phyloP scores from a whole-genome alignment of 2,329 filamentous ascomycete genomes.

The Chaetothyriales sp. region DNA sequence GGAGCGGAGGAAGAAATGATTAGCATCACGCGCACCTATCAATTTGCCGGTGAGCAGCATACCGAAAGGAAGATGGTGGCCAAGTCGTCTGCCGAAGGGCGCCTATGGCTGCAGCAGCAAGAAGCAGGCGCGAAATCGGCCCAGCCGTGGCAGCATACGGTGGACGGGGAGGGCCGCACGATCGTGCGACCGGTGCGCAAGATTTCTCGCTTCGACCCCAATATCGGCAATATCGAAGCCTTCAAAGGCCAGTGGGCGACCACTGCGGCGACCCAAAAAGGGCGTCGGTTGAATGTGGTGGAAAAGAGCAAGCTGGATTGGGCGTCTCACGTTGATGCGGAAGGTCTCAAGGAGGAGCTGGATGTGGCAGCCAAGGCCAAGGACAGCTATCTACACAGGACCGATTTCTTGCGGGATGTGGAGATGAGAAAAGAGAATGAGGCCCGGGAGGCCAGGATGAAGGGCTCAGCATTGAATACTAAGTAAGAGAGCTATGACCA shows the following conservation, averaged over 20 bases:
- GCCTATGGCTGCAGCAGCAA: slow-evolving; percentile 37
- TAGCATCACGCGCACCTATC: slow-evolving; percentile 44
- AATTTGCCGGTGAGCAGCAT: slow-evolving; percentile 42
- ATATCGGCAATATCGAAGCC: slow-evolving; percentile 20
- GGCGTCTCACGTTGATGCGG: slow-evolving; percentile 49
- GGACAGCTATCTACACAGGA: slow-evolving; percentile 46
- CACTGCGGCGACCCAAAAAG: slow-evolving; percentile 19
- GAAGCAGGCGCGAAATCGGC: slow-evolving; percentile 22
- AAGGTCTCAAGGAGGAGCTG: slow-evolving; percentile 48
- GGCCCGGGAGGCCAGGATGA: slow-evolving; percentile 36
- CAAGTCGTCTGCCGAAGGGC: slow-evolving; percentile 41
- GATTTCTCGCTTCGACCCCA: slow-evolving; percentile 34
- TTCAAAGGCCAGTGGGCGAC: slow-evolving; percentile 21
- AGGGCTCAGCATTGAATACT: neutral
- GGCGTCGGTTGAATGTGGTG: slow-evolving; percentile 52
- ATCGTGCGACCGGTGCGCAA: slow-evolving; percentile 29
- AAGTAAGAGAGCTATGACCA: neutral
- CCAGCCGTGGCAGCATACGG: neutral
- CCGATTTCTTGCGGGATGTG: slow-evolving; percentile 49
- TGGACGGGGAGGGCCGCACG: slow-evolving; percentile 15
- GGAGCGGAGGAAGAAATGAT: slow-evolving; percentile 31
- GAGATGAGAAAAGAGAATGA: slow-evolving; percentile 45
- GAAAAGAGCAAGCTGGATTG: slow-evolving; percentile 54
- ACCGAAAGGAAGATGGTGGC: slow-evolving; percentile 41
- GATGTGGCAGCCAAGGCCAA: slow-evolving; percentile 49